Percentiles rank a stretch among this genome's conserved stretches.
Conservation (phyloP, 495 filamentous ascomycete genomes). For the Elaphomyces granulatus region DNA sequence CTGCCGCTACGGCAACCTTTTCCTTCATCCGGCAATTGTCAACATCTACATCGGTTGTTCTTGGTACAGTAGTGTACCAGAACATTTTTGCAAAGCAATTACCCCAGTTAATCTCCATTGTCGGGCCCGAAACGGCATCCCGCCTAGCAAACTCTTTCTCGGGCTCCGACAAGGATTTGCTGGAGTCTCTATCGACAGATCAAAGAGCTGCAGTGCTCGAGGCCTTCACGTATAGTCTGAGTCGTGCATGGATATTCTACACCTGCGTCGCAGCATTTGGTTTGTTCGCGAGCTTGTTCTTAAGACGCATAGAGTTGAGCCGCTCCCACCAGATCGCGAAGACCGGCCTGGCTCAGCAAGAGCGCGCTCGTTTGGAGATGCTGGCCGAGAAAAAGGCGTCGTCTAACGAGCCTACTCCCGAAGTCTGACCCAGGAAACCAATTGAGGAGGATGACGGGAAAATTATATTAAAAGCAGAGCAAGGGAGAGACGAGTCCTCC, state of each 20-base stretch:
- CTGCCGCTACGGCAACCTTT: constrained; percentile 38
- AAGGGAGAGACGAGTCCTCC: too few species aligned
- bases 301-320: constrained; percentile 41
- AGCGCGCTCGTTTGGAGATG: constrained; percentile 26
- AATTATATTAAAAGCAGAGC: too few species aligned
- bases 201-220: constrained; percentile 34
- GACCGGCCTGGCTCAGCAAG: constrained; percentile 44
- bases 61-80: constrained; percentile 44
- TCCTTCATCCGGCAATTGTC: constrained; percentile 38
- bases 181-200: constrained; percentile 32
- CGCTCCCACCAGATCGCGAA: constrained; percentile 45
- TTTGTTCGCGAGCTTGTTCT: constrained; percentile 38
- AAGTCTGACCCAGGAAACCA: too few species aligned
- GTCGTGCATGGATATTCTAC: constrained; percentile 57
- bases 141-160: constrained; percentile 34
- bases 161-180: constrained; percentile 42
- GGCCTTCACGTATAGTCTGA: constrained; percentile 42
- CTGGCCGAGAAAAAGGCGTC: constrained; percentile 18
- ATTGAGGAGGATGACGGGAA: too few species aligned
- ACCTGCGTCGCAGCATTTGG: constrained; percentile 39
- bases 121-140: constrained; percentile 20
- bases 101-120: constrained; percentile 19
- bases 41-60: constrained; percentile 37
- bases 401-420: too few species aligned
- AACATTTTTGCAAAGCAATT: constrained; percentile 36